Evolutionary conservation across 23 red algal species (phyloP).

Genomic region (Cyanidium caldarium): DNA sequence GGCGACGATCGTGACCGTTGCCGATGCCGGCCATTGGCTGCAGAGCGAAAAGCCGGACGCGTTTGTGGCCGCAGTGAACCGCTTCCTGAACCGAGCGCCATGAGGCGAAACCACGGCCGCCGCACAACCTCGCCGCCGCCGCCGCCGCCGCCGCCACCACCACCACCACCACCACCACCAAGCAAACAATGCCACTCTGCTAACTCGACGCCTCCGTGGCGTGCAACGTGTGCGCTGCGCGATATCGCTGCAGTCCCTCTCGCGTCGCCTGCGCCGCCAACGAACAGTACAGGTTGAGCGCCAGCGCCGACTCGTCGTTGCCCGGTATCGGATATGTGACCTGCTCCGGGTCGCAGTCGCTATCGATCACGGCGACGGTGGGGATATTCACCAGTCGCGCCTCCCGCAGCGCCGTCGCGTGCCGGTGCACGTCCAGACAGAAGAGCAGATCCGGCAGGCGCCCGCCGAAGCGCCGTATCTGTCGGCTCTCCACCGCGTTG

Average conservation of each 20-base stretch:
- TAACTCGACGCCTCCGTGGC: background rate
- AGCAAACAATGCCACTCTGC: no score
- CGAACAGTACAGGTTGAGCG: slow-evolving; percentile 66
- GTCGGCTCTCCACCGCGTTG: slow-evolving; percentile 53
- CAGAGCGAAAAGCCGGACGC: slow-evolving; percentile 50
- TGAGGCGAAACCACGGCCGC: no score
- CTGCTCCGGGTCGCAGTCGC: slow-evolving; percentile 63
- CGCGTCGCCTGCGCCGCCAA: slow-evolving; percentile 56
- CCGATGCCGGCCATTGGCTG: slow-evolving; percentile 67
- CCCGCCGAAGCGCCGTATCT: slow-evolving; percentile 45
- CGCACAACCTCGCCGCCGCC: background rate
- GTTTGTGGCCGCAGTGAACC: slow-evolving; percentile 51
- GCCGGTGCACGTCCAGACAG: slow-evolving; percentile 43
- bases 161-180: no score
- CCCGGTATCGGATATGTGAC: slow-evolving; percentile 87
- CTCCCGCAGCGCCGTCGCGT: slow-evolving; percentile 58
- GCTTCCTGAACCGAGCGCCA: slow-evolving; percentile 49
- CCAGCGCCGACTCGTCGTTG: slow-evolving; percentile 66
- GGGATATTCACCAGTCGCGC: slow-evolving; percentile 50
- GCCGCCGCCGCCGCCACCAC: background rate
- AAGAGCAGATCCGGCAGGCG: slow-evolving; percentile 64
- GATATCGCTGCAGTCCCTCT: slow-evolving; percentile 27
- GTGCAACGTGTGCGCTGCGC: no score
- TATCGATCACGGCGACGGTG: slow-evolving; percentile 75
- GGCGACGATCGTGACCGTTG: slow-evolving; percentile 40